phyloP scores from a whole-genome alignment of 345 rosid genomes.

The Salix caprea region DNA sequence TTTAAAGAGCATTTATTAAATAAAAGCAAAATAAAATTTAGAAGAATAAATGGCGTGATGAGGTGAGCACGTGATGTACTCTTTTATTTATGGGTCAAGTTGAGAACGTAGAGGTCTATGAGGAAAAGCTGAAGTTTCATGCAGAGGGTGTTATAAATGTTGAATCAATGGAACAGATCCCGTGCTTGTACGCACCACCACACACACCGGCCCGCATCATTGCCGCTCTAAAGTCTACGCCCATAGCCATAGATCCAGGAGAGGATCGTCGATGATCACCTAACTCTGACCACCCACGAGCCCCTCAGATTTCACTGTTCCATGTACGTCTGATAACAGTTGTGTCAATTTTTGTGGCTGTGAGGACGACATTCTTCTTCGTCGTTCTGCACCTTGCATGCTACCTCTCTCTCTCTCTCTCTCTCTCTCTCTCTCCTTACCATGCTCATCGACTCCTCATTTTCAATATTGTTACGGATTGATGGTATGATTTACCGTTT shows the following conservation, averaged over 20 bases:
- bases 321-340: neutral
- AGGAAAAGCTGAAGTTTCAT: neutral
- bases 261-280: neutral
- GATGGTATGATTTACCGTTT: too few species aligned
- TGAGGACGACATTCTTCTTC: neutral
- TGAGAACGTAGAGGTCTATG: neutral
- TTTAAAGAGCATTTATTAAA: too few species aligned
- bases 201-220: neutral
- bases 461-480: too few species aligned
- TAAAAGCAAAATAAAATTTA: too few species aligned
- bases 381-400: neutral
- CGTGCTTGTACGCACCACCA: constrained; percentile 1
- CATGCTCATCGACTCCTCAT: too few species aligned
- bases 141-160: neutral
- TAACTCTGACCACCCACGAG: neutral
- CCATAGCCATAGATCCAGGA: neutral
- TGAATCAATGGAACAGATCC: neutral
- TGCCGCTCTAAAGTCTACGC: neutral
- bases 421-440: too few species aligned
- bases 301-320: neutral
- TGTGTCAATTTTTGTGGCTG: too few species aligned
- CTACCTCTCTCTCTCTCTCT: neutral
- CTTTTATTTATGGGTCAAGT: neutral
- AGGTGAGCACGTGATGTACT: constrained; percentile 6
- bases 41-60: neutral